A percentile compares a stretch with the other conserved stretches of the same genome.
phyloP scores from a whole-genome alignment of 208 protist genomes.

The Trypanosoma conorhini region DNA sequence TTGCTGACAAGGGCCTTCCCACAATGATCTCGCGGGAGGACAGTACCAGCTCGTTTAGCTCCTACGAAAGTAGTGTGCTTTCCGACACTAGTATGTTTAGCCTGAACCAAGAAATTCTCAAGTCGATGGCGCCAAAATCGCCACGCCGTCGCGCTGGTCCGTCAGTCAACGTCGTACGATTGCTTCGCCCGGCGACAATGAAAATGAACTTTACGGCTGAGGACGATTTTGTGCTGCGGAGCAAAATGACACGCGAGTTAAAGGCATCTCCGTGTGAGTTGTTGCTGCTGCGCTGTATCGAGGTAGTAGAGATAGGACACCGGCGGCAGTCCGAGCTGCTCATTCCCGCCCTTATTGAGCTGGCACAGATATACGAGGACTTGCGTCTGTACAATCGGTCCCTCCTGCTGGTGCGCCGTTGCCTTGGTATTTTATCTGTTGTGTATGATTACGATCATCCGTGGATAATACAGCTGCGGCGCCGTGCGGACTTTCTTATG shows the following conservation, averaged over 20 bases:
- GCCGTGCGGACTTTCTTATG: constrained; percentile 54
- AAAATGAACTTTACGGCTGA: constrained; percentile 36
- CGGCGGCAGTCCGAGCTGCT: constrained; percentile 84
- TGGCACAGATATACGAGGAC: constrained; percentile 85
- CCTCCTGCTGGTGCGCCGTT: constrained; percentile 77
- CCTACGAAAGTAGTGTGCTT: constrained; percentile 54
- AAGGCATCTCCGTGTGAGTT: constrained; percentile 82
- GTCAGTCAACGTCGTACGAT: constrained; percentile 45
- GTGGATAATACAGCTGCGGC: constrained; percentile 72
- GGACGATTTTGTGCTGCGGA: constrained; percentile 82
- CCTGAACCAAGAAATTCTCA: constrained; percentile 74
- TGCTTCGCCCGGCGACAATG: constrained; percentile 41
- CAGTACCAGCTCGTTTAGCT: constrained; percentile 44
- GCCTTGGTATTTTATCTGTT: constrained; percentile 79
- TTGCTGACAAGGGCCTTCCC: constrained; percentile 30
- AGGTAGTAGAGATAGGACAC: constrained; percentile 83
- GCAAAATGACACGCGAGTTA: constrained; percentile 79
- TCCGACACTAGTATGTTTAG: constrained; percentile 75
- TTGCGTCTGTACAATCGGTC: constrained; percentile 74
- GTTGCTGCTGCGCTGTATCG: constrained; percentile 80
- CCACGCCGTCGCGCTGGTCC: constrained; percentile 63
- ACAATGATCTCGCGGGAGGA: constrained; percentile 11
- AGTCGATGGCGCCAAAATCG: constrained; percentile 63
- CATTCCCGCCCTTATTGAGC: constrained; percentile 70
- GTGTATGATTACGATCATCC: constrained; percentile 89